Evolutionary conservation across 768 basidiomycete genomes (phyloP), one percentile per base, ranked within the genome.

Genomic region (Coprinopsis marcescibilis): DNA sequence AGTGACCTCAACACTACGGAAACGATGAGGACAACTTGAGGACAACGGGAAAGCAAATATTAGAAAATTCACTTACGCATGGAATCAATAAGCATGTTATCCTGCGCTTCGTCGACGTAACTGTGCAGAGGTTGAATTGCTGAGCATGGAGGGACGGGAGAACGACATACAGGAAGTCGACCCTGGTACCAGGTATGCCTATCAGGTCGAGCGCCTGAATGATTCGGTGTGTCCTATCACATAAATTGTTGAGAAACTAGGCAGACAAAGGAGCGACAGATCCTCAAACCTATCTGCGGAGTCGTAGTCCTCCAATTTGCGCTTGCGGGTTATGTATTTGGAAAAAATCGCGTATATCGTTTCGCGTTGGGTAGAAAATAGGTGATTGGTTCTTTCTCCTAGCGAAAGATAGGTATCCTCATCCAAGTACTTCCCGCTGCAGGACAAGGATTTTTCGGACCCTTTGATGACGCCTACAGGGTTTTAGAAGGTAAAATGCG

Each of bases 51-150:
- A 24, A 13, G 6, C 6, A n/a, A n/a, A 19, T 12, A 17, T 14
- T 17, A 26, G n/a, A 4, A 15, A 24, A n/a, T n/a, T 25, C 5
- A 58, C 73, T 26, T 58, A 85, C 84, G 50, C 13, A 76, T 64
- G 1, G 75, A 67, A 55, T 87, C 84, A 7, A 86, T 75, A 7
- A 87, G 65, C 0, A 85, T 67, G 53, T 83, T 78, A 52, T 88
- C 86, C 56, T 88, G 85, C 0, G 75, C 79, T 61, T 88, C 85
- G 37, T 88, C 85, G 1, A 88, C 71, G 54, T 85, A 87, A 11
- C 84, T 83, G 32, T 1, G 23, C 25, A 11, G 29, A 15, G 5
- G 20, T 38, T 23, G 49, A 14, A 8, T 35, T 14, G 29, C 20
- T 27, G 8, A 5, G 5, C 10, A 30, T 24, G 8, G 21, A 27